These are phyloP conservation scores for Populus hybrid DNA, from an alignment of 441 rosid species.

Conservation along the genomic window DNA sequence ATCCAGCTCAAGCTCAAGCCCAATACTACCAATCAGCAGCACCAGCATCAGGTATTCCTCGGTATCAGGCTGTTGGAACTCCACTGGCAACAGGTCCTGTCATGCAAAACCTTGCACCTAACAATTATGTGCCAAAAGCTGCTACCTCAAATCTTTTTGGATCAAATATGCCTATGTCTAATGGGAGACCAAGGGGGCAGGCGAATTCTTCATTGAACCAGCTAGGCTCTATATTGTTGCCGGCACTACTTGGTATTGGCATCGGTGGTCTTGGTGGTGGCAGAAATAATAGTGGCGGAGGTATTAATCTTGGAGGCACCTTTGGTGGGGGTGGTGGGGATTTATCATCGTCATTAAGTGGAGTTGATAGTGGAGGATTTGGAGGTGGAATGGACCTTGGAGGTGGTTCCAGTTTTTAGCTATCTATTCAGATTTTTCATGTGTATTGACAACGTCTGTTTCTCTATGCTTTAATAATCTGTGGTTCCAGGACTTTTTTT, in stretches of 20 bases:
- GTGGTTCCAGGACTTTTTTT: no score
- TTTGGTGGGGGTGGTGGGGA: background rate
- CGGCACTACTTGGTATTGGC: slow-evolving; percentile 4
- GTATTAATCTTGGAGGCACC: background rate
- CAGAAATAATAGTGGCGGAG: background rate
- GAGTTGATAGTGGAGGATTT: slow-evolving; percentile 1
- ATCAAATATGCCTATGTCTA: background rate
- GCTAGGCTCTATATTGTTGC: background rate
- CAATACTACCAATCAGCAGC: slow-evolving; percentile 2
- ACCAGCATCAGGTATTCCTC: background rate
- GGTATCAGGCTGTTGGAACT: background rate
- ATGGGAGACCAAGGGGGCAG: background rate
- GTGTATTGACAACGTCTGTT: slow-evolving; percentile 31
- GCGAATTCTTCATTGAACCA: background rate
- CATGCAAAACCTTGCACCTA: background rate
- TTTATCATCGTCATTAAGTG: background rate
- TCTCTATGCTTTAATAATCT: background rate
- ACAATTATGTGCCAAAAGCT: background rate
- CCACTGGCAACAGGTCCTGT: background rate
- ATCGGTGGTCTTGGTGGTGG: background rate
- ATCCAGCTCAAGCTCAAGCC: background rate
- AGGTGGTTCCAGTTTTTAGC: background rate
- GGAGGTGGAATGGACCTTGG: background rate
- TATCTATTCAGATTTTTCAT: slow-evolving; percentile 7
- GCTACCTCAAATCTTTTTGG: background rate